Base-by-base conservation (phyloP, 2,329 filamentous ascomycete genomes). In the Fusarium marasasianum region DNA sequence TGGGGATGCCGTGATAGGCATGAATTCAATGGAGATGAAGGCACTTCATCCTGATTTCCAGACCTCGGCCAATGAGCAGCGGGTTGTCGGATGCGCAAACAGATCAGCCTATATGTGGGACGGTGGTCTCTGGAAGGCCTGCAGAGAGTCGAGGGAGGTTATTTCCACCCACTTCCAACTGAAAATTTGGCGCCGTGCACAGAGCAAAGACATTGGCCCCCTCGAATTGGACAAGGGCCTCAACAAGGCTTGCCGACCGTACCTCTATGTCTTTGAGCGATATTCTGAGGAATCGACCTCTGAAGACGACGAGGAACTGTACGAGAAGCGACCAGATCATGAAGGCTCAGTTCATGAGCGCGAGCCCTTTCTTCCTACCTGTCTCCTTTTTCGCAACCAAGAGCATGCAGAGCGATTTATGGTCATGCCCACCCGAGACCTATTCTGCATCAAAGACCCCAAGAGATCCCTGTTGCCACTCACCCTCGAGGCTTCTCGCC, bases 71-170 rank as follows among this genome's bases (percentile, higher is more conserved):
- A 24, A 15, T 35, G 12, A 1, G 2, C 22, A 51, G 17, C 5
- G 5, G 8, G 3, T 9, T 33, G 22, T 20, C 12, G 12, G 59
- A 26, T 1, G 40, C 3, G 9, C 10, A 6, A 40, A 55, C 3
- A 43, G n/a, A 64, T 65, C 70, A 3, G 55, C 55, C 17, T 62
- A 41, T 31, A 37, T 64, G 12, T 72, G 63, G 54, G 43, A 72
- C 20, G 41, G 9, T 10, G 69, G 69, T 5, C 69, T 72, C 4
- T 62, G 41, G 64, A 38, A 11, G 4, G 51, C 68, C 6, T 69
- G 70, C 6, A 48, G 12, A 22, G 69, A 72, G 14, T 69, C 69
- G 0, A 55, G 59, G 10, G 7, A 12, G 1, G 40, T 31, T 1
- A 24, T 72, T 1, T 7, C 8, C 5, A 6, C 9, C 7, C 22